Evolutionary conservation across 2,329 filamentous ascomycete genomes (phyloP).

Genomic region (Phaeophleospora eucalypticola): DNA sequence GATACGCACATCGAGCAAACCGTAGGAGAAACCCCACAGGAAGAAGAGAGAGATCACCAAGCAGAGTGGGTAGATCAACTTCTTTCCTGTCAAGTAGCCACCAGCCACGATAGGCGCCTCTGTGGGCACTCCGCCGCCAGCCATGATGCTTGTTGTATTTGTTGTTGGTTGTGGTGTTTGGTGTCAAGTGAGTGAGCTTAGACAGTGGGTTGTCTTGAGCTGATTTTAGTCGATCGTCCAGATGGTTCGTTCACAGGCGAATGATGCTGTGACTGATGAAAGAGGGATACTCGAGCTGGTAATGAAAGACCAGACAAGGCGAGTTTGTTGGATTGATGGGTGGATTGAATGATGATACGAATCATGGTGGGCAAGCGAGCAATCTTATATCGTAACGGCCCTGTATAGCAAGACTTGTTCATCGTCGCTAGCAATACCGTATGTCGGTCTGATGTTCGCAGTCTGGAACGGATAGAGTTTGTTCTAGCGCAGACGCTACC

Average conservation of each 20-base stretch:
- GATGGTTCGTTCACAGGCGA: slow-evolving; percentile 10
- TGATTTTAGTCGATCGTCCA: slow-evolving; percentile 1
- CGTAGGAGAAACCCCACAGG: slow-evolving; percentile 39
- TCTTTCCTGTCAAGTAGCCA: slow-evolving; percentile 42
- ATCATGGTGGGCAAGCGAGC: slow-evolving; percentile 4
- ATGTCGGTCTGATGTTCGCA: not conserved
- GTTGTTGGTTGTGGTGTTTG: not conserved
- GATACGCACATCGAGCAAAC: slow-evolving; percentile 23
- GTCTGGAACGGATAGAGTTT: not conserved
- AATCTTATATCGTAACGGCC: slow-evolving; percentile 13
- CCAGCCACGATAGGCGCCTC: slow-evolving; percentile 35
- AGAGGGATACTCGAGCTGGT: slow-evolving; percentile 15
- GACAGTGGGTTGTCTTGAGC: not conserved
- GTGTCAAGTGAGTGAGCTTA: not conserved
- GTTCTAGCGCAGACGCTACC: not conserved
- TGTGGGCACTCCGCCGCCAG: slow-evolving; percentile 39
- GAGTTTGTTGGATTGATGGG: slow-evolving; percentile 11
- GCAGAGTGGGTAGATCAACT: slow-evolving; percentile 47
- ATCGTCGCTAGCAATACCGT: slow-evolving; percentile 2
- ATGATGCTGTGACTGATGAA: slow-evolving; percentile 17
- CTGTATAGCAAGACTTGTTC: not conserved
- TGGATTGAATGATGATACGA: slow-evolving; percentile 10
- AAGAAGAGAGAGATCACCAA: slow-evolving; percentile 49
- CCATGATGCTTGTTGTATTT: slow-evolving; percentile 32
- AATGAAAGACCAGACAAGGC: slow-evolving; percentile 17